Conservation (phyloP, 2,329 filamentous ascomycete genomes). For the Trichoderma semiorbis region DNA sequence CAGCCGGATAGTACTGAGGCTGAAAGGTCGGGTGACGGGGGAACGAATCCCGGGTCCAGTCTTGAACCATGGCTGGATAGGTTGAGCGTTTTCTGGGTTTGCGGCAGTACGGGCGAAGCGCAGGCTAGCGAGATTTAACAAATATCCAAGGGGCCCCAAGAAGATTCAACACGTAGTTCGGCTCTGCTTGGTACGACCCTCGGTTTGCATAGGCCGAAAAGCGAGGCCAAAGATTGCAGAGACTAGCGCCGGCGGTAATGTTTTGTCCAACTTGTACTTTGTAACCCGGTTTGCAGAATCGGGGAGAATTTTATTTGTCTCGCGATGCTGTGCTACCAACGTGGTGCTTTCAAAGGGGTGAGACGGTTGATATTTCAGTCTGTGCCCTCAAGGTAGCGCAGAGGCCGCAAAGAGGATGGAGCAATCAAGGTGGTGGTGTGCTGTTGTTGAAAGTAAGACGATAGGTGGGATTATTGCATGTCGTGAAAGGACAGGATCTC, state of each 20-base stretch:
- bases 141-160: neutral
- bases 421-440: slow-evolving; percentile 2
- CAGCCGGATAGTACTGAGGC: slow-evolving; percentile 23
- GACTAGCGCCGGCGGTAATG: neutral
- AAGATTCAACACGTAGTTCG: neutral
- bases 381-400: slow-evolving; percentile 1
- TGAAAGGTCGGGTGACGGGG: slow-evolving; percentile 33
- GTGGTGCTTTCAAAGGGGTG: neutral
- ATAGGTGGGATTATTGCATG: slow-evolving; percentile 23
- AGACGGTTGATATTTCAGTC: neutral
- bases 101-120: neutral
- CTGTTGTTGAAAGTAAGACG: neutral
- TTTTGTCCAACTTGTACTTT: neutral
- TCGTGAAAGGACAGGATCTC: slow-evolving; percentile 20
- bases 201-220: slow-evolving; percentile 8
- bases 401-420: neutral
- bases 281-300: slow-evolving; percentile 3
- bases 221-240: neutral
- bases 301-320: neutral
- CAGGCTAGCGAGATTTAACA: neutral
- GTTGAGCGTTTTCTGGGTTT: neutral
- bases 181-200: slow-evolving; percentile 6
- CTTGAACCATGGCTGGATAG: slow-evolving; percentile 38
- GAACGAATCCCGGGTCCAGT: slow-evolving; percentile 39
- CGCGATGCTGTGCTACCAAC: neutral